These are phyloP conservation scores for Vicia villosa DNA, from an alignment of 306 rosid species.

Conservation along the genomic window DNA sequence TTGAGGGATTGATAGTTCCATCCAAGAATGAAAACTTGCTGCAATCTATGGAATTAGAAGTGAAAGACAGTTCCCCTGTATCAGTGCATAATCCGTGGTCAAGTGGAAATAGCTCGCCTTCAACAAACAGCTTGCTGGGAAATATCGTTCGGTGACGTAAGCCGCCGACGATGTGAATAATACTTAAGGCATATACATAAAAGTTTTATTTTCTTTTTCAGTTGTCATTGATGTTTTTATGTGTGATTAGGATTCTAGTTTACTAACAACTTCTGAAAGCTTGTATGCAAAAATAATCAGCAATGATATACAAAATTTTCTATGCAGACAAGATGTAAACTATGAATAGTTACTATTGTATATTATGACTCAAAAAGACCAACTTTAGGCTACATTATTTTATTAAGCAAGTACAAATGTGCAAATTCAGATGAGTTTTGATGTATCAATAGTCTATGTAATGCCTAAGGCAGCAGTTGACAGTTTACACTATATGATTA, in stretches of 20 bases:
- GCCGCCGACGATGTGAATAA: slow-evolving; percentile 40
- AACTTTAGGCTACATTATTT: background rate
- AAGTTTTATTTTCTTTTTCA: background rate
- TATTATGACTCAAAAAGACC: slow-evolving; percentile 9
- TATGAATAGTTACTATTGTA: slow-evolving; percentile 14
- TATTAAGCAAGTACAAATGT: background rate
- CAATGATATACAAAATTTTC: slow-evolving; percentile 22
- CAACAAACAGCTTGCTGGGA: too few relatives aligned
- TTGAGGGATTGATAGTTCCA: slow-evolving; percentile 59
- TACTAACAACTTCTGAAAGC: slow-evolving; percentile 30
- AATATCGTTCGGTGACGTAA: slow-evolving; percentile 57
- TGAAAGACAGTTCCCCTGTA: too few relatives aligned
- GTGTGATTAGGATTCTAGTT: slow-evolving; percentile 31
- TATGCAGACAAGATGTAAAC: slow-evolving; percentile 28
- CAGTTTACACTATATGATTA: too few relatives aligned
- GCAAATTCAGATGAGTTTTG: too few relatives aligned
- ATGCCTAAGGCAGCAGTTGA: too few relatives aligned
- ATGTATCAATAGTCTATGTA: too few relatives aligned
- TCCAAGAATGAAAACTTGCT: slow-evolving; percentile 41
- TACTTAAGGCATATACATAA: slow-evolving; percentile 22
- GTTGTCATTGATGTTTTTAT: slow-evolving; percentile 17
- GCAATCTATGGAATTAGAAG: slow-evolving; percentile 43
- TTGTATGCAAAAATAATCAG: slow-evolving; percentile 28
- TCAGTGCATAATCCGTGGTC: too few relatives aligned
- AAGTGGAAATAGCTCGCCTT: too few relatives aligned